Evolutionary conservation across 768 basidiomycete genomes (phyloP), one percentile per base, ranked within the genome.

Genomic region (Collybiopsis luxurians): DNA sequence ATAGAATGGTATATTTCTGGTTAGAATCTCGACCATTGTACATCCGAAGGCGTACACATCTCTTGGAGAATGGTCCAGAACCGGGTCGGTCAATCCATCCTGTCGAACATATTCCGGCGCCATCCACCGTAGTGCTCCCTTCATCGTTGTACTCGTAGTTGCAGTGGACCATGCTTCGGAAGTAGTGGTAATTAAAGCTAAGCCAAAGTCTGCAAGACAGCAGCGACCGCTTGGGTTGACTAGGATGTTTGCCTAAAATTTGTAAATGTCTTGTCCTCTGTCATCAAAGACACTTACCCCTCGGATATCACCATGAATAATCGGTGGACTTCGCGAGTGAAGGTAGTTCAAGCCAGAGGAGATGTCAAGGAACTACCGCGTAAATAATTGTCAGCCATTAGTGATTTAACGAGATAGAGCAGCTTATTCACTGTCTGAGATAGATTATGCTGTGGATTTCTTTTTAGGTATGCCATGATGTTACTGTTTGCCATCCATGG

Each of bases 401-500:
- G n/a, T n/a, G n/a, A 44, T 34, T 6, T 6, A 13, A 34, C 13
- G 31, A 34, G 31, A 34, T 34, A 34, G 31, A 34, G 5, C 6
- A 44, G 43, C 13, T 12, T 23, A 19, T 65, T 62, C 42, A 71
- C 70, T 56, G 72, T 40, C n/a, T 44, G 49, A 21, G 59, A 62
- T 53, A 63, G 59, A 40, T 56, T 62, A 38, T 59, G 58, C 5
- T 45, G 15, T 3, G 61, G 60, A 13, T 64, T 56, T 23, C 1
- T 9, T 38, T 54, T 19, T 34, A 71, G 66, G 59, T 67, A 73
- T 2, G 48, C n/a, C 30, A 13, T 58, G 2, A 73, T 39, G 2
- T 58, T 71, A 27, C 65, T 65, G 2, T 63, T 56, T 4, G 54
- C 34, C 71, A 71, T 73, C 70, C 70, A 73, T n/a, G 71, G 71